A percentile compares a stretch with the other conserved stretches of the same genome.
Conservation (phyloP, 23 red algal genomes). For the Gracilaria domingensis region DNA sequence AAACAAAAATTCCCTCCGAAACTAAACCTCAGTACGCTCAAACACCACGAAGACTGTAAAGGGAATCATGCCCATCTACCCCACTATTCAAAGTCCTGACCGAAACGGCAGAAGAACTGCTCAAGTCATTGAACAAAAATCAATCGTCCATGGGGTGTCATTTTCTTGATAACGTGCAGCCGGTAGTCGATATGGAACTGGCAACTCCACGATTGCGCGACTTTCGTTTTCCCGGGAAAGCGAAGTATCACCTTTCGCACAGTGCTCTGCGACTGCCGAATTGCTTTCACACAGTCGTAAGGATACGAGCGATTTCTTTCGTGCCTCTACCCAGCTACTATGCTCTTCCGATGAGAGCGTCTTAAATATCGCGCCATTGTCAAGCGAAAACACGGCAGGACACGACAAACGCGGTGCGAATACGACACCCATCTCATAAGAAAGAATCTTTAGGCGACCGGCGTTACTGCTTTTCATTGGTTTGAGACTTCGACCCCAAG, state of each 20-base stretch:
- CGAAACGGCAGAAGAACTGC: no score
- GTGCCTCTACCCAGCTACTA: background rate
- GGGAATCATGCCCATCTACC: no score
- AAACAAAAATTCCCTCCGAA: no score
- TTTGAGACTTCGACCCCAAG: slow-evolving; percentile 74
- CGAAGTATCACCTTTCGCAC: background rate
- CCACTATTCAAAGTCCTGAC: no score
- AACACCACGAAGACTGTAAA: no score
- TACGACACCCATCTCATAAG: slow-evolving; percentile 79
- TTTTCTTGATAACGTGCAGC: background rate
- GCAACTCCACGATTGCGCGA: slow-evolving; percentile 6
- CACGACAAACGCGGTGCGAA: slow-evolving; percentile 58
- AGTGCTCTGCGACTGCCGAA: background rate
- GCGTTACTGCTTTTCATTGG: background rate
- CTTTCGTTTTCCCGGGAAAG: background rate
- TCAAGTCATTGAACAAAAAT: slow-evolving; percentile 43
- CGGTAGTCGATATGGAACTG: slow-evolving; percentile 61
- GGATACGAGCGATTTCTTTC: background rate
- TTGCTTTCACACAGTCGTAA: background rate
- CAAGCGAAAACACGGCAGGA: slow-evolving; percentile 44
- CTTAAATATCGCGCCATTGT: slow-evolving; percentile 9
- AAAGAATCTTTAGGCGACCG: slow-evolving; percentile 48
- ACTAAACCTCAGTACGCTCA: no score
- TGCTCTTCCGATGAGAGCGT: slow-evolving; percentile 12
- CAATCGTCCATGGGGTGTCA: slow-evolving; percentile 61